Evolutionary conservation across 2,329 filamentous ascomycete genomes (phyloP), one percentile per base, ranked within the genome.

Genomic region (Verticillium zaregamsianum): DNA sequence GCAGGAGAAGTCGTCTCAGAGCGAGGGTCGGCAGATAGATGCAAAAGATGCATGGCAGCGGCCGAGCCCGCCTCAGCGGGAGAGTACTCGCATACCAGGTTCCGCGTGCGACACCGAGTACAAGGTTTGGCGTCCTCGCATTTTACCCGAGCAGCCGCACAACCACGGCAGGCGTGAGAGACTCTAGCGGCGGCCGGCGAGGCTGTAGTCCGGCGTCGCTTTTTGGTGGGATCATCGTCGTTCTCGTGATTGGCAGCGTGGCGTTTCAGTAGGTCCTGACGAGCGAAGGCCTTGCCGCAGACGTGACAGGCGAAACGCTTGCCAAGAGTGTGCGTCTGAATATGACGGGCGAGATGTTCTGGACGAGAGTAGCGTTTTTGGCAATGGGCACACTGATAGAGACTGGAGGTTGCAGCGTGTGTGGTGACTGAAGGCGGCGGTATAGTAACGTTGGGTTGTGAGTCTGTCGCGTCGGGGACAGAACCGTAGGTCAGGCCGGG

Each of bases 51-150:
- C 74, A 79, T 73, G 15, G 77, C 74, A 8, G 78, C 74, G 7
- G 76, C 73, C 17, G 77, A 76, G 12, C 73, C 74, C 15, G 73
- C 68, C 61, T 78, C 76, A 15, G 72, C 69, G 6, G 72, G 70
- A 4, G 71, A 69, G 62, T 72, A 76, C 60, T 79, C 78, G 70
- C 82, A 85, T 15, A 66, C 69, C 59, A 84, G 64, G 54, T 79
- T 78, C 32, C 82, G 77, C 60, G 73, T 78, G 58, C 78, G 73
- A 65, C 82, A 85, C 33, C 82, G 77, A 20, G 77, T 77, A 67
- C 82, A 85, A 35, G 82, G 82, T 70, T 85, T 85, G 25, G 74
- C 68, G 61, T 85, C 82, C 63, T 84, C 81, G 63, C 82, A 85
- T 66, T 84, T 85, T 55, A 85, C 80, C 23, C 82, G 75, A 12